Evolutionary conservation across 1,139 yeast species (phyloP), one percentile per base, ranked within the genome.

Genomic region (Citeromyces siamensis): DNA sequence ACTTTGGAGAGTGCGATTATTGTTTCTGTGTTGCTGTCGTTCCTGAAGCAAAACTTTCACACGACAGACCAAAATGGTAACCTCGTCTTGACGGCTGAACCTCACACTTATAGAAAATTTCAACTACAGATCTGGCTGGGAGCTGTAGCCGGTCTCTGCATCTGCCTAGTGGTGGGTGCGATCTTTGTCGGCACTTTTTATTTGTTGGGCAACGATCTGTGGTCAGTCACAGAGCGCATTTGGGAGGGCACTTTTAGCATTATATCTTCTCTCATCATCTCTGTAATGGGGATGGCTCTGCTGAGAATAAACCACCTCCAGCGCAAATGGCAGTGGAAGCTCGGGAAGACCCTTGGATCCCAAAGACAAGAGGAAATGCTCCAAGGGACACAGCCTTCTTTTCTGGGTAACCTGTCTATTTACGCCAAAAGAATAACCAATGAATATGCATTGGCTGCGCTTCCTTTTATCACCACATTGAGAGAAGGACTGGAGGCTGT

Each of bases 401-500:
- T 19, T 19, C 8, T 32, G 27, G 37, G 36, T 3, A 26, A 26
- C 16, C 35, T 39, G 2, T 42, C 42, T n/a, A 22, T 43, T 13
- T 13, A 19, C 12, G 16, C 6, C 4, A 13, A 38, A 3, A 19
- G 37, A 4, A 43, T 46, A 12, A 49, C 48, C 28, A 49, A 44
- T 37, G 54, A 58, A 33, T 83, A 84, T 55, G 78, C 86, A 34
- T 67, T 85, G 75, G 83, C 78, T 43, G 56, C 84, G 39, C 62
- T 85, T 45, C 95, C 95, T 12, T 76, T 82, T 46, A 67, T 85
- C 47, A 85, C 95, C 16, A 80, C 85, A 37, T 65, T 85, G 43
- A 74, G 95, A 64, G 95, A 85, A 66, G 95, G 95, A 44, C 64
- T 85, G 45, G 95, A 85, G 63, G 95, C 94, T 3, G 90, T 85